Evolutionary conservation across 257 asterid species (phyloP).

Genomic region (Cordia subcordata): DNA sequence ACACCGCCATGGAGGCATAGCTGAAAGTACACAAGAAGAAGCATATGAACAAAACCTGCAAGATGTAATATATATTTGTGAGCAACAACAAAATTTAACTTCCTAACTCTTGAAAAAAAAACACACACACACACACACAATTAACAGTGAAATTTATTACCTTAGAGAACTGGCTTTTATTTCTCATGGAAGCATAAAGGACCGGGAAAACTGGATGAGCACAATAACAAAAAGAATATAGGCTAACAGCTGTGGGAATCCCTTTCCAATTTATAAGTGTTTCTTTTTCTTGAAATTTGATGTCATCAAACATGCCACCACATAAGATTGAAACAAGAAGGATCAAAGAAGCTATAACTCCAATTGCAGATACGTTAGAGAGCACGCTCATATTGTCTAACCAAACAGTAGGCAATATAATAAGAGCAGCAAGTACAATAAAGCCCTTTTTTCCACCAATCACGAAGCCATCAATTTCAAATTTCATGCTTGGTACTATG

Average conservation of each 20-base stretch:
- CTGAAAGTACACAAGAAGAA: slow-evolving; percentile 51
- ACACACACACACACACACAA: no score
- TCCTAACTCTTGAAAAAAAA: no score
- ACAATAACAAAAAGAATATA: slow-evolving; percentile 83
- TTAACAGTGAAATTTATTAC: slow-evolving; percentile 19
- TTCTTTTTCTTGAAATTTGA: slow-evolving; percentile 59
- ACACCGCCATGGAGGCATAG: slow-evolving; percentile 62
- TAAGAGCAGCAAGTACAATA: slow-evolving; percentile 48
- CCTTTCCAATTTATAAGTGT: slow-evolving; percentile 37
- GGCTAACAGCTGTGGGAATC: slow-evolving; percentile 67
- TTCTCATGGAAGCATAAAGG: slow-evolving; percentile 74
- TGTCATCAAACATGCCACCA: slow-evolving; percentile 50
- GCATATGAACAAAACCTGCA: slow-evolving; percentile 74
- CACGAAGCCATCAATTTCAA: slow-evolving; percentile 26
- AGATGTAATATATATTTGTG: no score
- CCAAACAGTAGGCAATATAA: slow-evolving; percentile 70
- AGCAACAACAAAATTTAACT: background rate
- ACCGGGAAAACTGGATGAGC: slow-evolving; percentile 97
- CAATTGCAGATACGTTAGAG: slow-evolving; percentile 72
- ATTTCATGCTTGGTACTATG: slow-evolving; percentile 38
- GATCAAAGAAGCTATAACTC: slow-evolving; percentile 67
- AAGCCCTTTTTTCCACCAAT: slow-evolving; percentile 52
- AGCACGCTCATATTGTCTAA: slow-evolving; percentile 66
- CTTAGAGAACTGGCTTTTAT: slow-evolving; percentile 71
- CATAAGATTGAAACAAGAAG: slow-evolving; percentile 63